These are phyloP conservation scores for Exophiala dermatitidis DNA, from an alignment of 2,329 filamentous ascomycete species.

Conservation along the genomic window DNA sequence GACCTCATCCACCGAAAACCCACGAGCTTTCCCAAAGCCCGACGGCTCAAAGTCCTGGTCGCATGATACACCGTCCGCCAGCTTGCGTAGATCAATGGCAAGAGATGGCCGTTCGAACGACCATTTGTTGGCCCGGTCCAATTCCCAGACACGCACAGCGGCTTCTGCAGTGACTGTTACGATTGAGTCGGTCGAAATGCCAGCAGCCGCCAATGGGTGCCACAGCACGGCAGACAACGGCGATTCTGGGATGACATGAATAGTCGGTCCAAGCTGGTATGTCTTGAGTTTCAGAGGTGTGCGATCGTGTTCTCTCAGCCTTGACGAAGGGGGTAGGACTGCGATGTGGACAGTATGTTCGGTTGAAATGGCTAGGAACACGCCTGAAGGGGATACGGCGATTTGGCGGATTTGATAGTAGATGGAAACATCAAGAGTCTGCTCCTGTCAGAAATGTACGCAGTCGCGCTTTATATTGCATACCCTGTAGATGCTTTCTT, in stretches of 20 bases:
- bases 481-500: conserved; percentile 40
- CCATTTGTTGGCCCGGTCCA: conserved; percentile 75
- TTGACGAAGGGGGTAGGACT: conserved; percentile 71
- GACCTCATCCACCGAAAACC: conserved; percentile 79
- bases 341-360: conserved; percentile 82
- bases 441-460: conserved; percentile 20
- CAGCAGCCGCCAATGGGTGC: conserved; percentile 76
- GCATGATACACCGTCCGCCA: conserved; percentile 73
- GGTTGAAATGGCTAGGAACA: conserved; percentile 74
- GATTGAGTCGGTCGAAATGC: conserved; percentile 62
- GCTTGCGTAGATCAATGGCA: conserved; percentile 79
- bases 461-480: conserved; percentile 23
- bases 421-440: conserved; percentile 64
- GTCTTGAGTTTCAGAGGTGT: conserved; percentile 71
- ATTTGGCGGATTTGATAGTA: conserved; percentile 80
- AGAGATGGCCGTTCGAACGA: conserved; percentile 79
- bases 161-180: conserved; percentile 86
- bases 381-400: conserved; percentile 70
- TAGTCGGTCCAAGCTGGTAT: conserved; percentile 85
- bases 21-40: conserved; percentile 64
- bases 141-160: conserved; percentile 81
- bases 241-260: conserved; percentile 79
- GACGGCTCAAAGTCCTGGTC: conserved; percentile 80
- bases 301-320: conserved; percentile 62
- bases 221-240: conserved; percentile 75